Conservation (phyloP, 495 filamentous ascomycete species). For the Tetracladium marchalianum region DNA sequence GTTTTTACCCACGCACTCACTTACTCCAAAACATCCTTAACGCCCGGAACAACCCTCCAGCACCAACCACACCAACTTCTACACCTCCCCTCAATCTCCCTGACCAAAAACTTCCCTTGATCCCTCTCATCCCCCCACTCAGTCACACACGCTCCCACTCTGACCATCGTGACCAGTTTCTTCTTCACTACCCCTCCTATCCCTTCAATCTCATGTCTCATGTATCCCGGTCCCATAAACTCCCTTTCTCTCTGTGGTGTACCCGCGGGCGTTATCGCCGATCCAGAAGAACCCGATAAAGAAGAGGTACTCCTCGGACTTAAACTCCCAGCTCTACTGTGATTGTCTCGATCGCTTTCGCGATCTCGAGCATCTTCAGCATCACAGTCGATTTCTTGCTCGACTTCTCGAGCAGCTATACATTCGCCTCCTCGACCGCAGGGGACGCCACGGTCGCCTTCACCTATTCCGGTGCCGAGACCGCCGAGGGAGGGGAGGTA, state of each 20-base stretch:
- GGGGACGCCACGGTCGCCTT: conserved; percentile 76
- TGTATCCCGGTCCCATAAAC: conserved; percentile 54
- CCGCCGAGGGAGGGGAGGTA: conserved; percentile 74
- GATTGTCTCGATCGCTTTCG: conserved; percentile 22
- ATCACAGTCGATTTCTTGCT: conserved; percentile 74
- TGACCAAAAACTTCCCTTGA: conserved; percentile 36
- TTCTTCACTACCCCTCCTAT: conserved; percentile 78
- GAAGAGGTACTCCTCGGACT: conserved; percentile 9
- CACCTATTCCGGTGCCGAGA: conserved; percentile 76
- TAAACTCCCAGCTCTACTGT: conserved; percentile 19
- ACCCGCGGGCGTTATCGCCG: neutral
- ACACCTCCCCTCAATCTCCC: conserved; percentile 44
- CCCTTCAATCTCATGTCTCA: conserved; percentile 76
- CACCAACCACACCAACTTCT: conserved; percentile 65
- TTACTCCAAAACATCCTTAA: conserved; percentile 26
- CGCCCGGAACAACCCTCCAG: conserved; percentile 42
- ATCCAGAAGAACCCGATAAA: conserved; percentile 2
- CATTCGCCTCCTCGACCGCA: conserved; percentile 66
- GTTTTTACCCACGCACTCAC: neutral
- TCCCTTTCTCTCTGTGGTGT: neutral
- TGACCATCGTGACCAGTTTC: conserved; percentile 63
- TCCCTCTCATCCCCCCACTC: conserved; percentile 74
- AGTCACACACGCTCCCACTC: conserved; percentile 70
- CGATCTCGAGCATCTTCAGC: conserved; percentile 45
- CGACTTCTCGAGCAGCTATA: conserved; percentile 59